Conservation (phyloP, 139 green algal species). For the Ostreobium quekettii region DNA sequence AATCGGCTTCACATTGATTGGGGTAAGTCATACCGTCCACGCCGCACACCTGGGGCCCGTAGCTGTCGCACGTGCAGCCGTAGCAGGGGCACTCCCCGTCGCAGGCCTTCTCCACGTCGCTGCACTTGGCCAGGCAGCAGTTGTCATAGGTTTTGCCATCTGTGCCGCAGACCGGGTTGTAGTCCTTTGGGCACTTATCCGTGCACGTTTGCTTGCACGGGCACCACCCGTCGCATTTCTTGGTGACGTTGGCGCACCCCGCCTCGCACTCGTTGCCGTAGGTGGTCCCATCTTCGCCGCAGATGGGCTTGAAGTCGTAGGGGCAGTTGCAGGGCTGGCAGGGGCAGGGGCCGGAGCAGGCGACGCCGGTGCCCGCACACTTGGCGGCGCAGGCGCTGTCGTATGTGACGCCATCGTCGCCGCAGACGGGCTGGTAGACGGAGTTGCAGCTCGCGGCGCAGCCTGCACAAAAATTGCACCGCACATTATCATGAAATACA, state of each 20-base stretch:
- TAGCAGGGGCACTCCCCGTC: conserved; percentile 19
- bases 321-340: background rate
- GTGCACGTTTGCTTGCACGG: background rate
- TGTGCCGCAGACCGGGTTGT: conserved; percentile 22
- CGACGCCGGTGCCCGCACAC: conserved; percentile 6
- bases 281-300: conserved; percentile 21
- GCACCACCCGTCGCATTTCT: background rate
- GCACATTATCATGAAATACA: too few relatives aligned
- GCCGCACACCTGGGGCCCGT: conserved; percentile 13
- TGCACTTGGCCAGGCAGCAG: conserved; percentile 18
- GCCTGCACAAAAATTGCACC: too few relatives aligned
- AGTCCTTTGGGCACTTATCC: conserved; percentile 25
- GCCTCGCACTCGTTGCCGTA: conserved; percentile 30
- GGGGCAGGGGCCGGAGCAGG: conserved; percentile 17
- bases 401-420: conserved; percentile 20
- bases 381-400: conserved; percentile 23
- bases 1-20: conserved; percentile 24
- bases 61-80: conserved; percentile 14
- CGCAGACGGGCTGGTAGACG: conserved; percentile 25
- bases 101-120: conserved; percentile 4
- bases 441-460: too few relatives aligned
- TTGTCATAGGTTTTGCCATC: conserved; percentile 27
- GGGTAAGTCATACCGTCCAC: conserved; percentile 19
- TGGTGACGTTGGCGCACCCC: conserved; percentile 5
- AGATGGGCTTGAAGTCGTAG: background rate